These are phyloP conservation scores for Leishmania braziliensis DNA, from an alignment of 208 protist genomes.

Conservation along the genomic window DNA sequence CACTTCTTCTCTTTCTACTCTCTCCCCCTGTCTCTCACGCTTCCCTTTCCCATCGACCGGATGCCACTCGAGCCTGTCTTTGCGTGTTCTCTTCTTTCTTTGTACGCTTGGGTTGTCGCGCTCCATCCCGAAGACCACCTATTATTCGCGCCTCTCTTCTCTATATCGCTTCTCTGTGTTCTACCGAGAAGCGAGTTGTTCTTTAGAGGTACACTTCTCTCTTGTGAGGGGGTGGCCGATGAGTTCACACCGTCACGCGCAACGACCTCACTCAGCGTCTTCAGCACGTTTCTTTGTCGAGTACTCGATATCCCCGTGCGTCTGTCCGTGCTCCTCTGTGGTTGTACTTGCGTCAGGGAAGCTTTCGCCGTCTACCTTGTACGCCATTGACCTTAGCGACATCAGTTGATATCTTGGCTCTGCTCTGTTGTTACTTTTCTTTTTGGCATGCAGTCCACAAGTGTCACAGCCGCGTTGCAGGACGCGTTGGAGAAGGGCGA, in stretches of 20 bases:
- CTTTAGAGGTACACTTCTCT: not conserved
- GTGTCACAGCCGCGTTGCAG: constrained; percentile 32
- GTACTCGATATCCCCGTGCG: not conserved
- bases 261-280: not conserved
- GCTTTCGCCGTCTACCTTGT: not conserved
- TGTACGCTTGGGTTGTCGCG: not conserved
- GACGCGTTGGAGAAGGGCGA: constrained; percentile 68
- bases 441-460: not conserved
- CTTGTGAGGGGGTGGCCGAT: not conserved
- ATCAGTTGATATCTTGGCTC: not conserved
- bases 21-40: not conserved
- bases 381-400: not conserved
- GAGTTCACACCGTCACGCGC: not conserved
- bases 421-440: no score
- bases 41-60: not conserved
- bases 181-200: not conserved
- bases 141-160: not conserved
- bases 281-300: not conserved
- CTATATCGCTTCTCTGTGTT: not conserved
- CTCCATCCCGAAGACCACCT: not conserved
- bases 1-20: not conserved
- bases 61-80: not conserved
- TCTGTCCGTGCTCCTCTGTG: not conserved
- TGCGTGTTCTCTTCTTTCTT: not conserved
- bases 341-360: not conserved